phyloP scores from a whole-genome alignment of 2,329 filamentous ascomycete species.

The Ophiostoma ips region DNA sequence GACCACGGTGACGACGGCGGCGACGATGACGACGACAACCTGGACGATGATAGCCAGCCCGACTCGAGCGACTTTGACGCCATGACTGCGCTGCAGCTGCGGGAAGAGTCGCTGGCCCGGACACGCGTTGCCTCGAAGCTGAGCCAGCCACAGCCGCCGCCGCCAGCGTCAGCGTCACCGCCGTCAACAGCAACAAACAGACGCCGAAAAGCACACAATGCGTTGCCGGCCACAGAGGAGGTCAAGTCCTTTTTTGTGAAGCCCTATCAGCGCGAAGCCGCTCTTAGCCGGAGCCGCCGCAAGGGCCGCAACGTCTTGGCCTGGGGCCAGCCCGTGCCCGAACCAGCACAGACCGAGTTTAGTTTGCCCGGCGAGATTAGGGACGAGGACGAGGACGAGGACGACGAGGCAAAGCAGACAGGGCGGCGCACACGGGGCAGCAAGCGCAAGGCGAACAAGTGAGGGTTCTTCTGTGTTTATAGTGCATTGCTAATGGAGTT shows the following conservation, averaged over 20 bases:
- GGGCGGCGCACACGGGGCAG: neutral
- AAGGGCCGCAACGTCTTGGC: conserved; percentile 57
- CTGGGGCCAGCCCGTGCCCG: conserved; percentile 71
- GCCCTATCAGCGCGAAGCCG: conserved; percentile 63
- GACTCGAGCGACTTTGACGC: conserved; percentile 59
- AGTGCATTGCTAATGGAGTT: no score
- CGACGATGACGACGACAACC: neutral
- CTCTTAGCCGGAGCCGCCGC: conserved; percentile 58
- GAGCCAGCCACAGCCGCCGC: conserved; percentile 26
- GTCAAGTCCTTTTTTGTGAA: conserved; percentile 84
- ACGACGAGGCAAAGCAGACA: neutral
- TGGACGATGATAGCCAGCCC: conserved; percentile 35
- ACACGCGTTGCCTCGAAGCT: neutral
- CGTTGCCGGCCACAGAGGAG: conserved; percentile 29
- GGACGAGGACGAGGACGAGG: conserved; percentile 18
- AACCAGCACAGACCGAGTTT: conserved; percentile 58
- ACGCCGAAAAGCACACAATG: conserved; percentile 7
- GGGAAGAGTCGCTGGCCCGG: conserved; percentile 45
- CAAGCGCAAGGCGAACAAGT: neutral
- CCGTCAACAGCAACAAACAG: conserved; percentile 9
- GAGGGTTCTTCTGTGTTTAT: no score
- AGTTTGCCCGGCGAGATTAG: conserved; percentile 53
- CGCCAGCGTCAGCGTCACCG: neutral
- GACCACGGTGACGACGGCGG: conserved; percentile 11
- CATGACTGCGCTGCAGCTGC: conserved; percentile 59